phyloP scores from a whole-genome alignment of 306 rosid genomes.

The Senna tora region DNA sequence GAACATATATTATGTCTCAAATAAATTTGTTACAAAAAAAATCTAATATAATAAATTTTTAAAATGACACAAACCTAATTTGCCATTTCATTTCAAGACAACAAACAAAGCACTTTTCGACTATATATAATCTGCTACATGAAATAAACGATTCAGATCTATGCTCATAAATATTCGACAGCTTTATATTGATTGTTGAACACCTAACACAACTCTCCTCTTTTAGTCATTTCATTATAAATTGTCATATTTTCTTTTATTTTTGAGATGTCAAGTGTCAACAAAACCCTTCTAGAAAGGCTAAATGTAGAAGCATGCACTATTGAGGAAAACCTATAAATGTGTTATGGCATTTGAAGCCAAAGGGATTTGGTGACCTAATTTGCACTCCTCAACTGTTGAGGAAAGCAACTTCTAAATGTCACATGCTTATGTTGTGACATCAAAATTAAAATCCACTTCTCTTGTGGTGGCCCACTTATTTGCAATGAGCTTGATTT shows the following conservation, averaged over 20 bases:
- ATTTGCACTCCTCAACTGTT: conserved; percentile 11
- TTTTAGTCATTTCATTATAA: no score
- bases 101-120: no score
- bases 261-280: neutral
- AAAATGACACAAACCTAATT: neutral
- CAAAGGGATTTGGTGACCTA: conserved; percentile 29
- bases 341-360: conserved; percentile 1
- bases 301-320: neutral
- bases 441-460: conserved; percentile 25
- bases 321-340: conserved; percentile 14
- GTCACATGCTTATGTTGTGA: conserved; percentile 31
- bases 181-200: no score
- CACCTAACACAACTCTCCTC: no score
- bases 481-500: conserved; percentile 43
- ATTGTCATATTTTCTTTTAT: conserved; percentile 5
- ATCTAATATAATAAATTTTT: neutral
- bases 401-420: conserved; percentile 21
- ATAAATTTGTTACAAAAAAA: neutral
- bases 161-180: no score
- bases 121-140: no score
- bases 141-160: no score
- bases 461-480: conserved; percentile 46
- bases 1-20: neutral
- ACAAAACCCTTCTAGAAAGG: neutral
- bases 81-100: neutral